phyloP scores from a whole-genome alignment of 148 eudicot species.

The Pharnaceum exiguum region DNA sequence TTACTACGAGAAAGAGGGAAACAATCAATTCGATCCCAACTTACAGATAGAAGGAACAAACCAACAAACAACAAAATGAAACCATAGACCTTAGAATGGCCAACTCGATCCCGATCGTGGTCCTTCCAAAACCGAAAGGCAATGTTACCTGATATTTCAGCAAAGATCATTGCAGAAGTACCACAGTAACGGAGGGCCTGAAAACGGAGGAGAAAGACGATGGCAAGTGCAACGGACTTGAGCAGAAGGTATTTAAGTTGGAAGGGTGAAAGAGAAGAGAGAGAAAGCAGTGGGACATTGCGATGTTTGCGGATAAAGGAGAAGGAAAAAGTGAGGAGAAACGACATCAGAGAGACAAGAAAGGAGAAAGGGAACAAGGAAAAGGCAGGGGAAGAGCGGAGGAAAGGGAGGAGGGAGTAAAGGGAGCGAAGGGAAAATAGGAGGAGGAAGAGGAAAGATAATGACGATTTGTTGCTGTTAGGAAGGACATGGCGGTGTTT shows the following conservation, averaged over 20 bases:
- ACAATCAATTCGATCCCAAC: conserved; percentile 91
- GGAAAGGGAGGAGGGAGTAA: conserved; percentile 69
- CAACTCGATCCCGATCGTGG: conserved; percentile 25
- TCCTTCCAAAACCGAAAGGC: conserved; percentile 50
- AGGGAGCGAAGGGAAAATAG: conserved; percentile 76
- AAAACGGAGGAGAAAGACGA: conserved; percentile 74
- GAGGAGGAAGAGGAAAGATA: conserved; percentile 65
- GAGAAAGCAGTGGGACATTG: conserved; percentile 28
- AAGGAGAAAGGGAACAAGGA: conserved; percentile 87
- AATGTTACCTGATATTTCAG: conserved; percentile 68
- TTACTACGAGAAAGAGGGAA: conserved; percentile 77
- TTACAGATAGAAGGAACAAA: conserved; percentile 61
- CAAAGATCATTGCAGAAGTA: conserved; percentile 78
- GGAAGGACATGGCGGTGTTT: conserved; percentile 36
- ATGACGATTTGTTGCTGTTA: conserved; percentile 31
- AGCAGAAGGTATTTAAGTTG: conserved; percentile 38
- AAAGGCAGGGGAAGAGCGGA: conserved; percentile 74
- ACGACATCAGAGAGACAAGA: conserved; percentile 68
- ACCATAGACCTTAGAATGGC: conserved; percentile 56
- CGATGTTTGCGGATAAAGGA: conserved; percentile 27
- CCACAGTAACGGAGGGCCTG: conserved; percentile 88
- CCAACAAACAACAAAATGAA: conserved; percentile 51
- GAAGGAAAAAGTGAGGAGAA: conserved; percentile 37
- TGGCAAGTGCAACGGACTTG: conserved; percentile 58
- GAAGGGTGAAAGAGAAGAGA: conserved; percentile 40